Conservation (phyloP, 495 filamentous ascomycete species). For the Hypoxylon lienhwacheense region DNA sequence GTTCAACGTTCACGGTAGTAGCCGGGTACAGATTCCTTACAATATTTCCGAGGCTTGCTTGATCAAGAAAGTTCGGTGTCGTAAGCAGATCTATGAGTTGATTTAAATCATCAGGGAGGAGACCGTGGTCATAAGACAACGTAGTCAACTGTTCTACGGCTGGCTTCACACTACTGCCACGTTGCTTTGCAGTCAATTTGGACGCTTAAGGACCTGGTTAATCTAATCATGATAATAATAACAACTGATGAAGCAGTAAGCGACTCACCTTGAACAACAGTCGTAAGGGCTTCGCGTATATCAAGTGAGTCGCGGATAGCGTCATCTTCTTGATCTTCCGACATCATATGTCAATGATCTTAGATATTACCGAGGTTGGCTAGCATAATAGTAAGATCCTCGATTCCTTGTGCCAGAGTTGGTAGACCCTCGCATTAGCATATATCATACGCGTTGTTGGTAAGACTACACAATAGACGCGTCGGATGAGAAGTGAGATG, state of each 20-base stretch:
- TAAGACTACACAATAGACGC: slow-evolving; percentile 20
- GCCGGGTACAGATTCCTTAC: slow-evolving; percentile 77
- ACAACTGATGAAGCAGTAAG: neutral
- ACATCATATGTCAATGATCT: slow-evolving; percentile 9
- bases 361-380: neutral
- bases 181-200: slow-evolving; percentile 53
- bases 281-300: slow-evolving; percentile 23
- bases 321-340: slow-evolving; percentile 10
- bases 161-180: slow-evolving; percentile 46
- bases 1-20: slow-evolving; percentile 59
- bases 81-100: slow-evolving; percentile 69
- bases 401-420: neutral
- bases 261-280: slow-evolving; percentile 34
- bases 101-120: slow-evolving; percentile 60
- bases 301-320: slow-evolving; percentile 3
- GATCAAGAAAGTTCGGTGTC: slow-evolving; percentile 68
- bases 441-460: slow-evolving; percentile 14
- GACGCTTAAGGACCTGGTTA: slow-evolving; percentile 44
- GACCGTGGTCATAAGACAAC: slow-evolving; percentile 66
- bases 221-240: neutral
- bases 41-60: slow-evolving; percentile 65
- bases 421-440: slow-evolving; percentile 9
- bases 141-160: slow-evolving; percentile 52
- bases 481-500: slow-evolving; percentile 2
- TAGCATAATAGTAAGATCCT: neutral